A percentile compares a stretch with the other conserved stretches of the same genome.
Evolutionary conservation across 345 rosid genomes (phyloP).

Genomic region (Eucalyptus melliodora): DNA sequence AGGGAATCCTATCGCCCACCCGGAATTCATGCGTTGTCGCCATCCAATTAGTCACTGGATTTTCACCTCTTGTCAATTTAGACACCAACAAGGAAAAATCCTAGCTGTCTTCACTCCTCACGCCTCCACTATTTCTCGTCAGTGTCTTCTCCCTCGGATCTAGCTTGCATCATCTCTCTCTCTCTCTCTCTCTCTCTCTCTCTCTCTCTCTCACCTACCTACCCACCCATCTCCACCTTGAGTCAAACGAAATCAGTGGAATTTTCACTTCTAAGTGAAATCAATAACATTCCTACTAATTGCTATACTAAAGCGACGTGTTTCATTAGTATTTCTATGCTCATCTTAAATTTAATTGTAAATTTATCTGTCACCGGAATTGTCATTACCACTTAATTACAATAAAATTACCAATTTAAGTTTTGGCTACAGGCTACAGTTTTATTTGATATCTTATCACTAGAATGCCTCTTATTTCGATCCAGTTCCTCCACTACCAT

Average conservation of each 20-base stretch:
- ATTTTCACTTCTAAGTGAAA: background rate
- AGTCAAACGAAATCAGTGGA: background rate
- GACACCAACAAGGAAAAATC: background rate
- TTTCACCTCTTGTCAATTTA: background rate
- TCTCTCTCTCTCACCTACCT: no score
- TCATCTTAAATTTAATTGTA: background rate
- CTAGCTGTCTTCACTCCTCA: background rate
- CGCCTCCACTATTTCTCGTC: background rate
- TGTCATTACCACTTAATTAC: no score
- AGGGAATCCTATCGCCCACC: background rate
- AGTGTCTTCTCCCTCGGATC: no score
- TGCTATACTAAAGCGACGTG: background rate
- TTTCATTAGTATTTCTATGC: background rate
- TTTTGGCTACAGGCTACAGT: fast-evolving
- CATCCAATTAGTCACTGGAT: background rate
- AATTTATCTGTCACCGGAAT: background rate
- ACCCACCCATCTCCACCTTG: background rate
- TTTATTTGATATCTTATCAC: background rate
- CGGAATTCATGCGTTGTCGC: background rate
- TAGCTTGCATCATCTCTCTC: no score
- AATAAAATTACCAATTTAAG: background rate
- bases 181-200: no score
- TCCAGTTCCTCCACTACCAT: background rate
- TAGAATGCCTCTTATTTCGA: background rate
- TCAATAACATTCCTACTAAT: background rate